Evolutionary conservation across 805 yeast species (phyloP).

Genomic region (Yarrowia phangngaensis): DNA sequence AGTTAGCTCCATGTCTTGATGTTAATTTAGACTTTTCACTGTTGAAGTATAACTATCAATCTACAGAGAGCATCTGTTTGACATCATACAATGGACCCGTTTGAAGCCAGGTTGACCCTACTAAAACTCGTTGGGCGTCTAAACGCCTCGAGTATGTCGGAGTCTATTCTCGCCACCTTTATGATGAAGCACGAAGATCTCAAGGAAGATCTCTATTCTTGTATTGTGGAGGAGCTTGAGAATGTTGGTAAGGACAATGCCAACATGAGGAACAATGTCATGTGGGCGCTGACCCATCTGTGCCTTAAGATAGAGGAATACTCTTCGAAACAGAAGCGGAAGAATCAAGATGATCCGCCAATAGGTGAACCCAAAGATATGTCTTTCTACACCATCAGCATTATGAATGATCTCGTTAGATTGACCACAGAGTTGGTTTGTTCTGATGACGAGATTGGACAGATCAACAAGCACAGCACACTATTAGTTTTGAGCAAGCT

Average conservation of each 20-base stretch:
- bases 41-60: conserved; percentile 1
- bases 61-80: too few species aligned
- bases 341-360: background rate
- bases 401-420: conserved; percentile 12
- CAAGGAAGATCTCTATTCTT: conserved; percentile 65
- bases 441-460: conserved; percentile 17
- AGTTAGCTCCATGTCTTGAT: background rate
- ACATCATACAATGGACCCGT: conserved; percentile 68
- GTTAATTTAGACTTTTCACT: conserved; percentile 8
- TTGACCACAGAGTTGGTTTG: conserved; percentile 15
- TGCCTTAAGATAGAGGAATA: conserved; percentile 32
- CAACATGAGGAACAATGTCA: conserved; percentile 60
- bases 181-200: conserved; percentile 46
- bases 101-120: conserved; percentile 78
- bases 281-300: conserved; percentile 67
- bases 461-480: conserved; percentile 30
- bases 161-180: conserved; percentile 35
- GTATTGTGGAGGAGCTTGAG: conserved; percentile 58
- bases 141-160: conserved; percentile 51
- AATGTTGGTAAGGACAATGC: conserved; percentile 28
- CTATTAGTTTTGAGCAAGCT: conserved; percentile 3
- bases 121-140: conserved; percentile 60
- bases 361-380: conserved; percentile 1
- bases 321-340: conserved; percentile 21
- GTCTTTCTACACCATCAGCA: conserved; percentile 11